A percentile compares a stretch with the other conserved stretches of the same genome.
Conservation (phyloP, 2,329 filamentous ascomycete genomes). For the Lasiodiplodia hormozganensis region DNA sequence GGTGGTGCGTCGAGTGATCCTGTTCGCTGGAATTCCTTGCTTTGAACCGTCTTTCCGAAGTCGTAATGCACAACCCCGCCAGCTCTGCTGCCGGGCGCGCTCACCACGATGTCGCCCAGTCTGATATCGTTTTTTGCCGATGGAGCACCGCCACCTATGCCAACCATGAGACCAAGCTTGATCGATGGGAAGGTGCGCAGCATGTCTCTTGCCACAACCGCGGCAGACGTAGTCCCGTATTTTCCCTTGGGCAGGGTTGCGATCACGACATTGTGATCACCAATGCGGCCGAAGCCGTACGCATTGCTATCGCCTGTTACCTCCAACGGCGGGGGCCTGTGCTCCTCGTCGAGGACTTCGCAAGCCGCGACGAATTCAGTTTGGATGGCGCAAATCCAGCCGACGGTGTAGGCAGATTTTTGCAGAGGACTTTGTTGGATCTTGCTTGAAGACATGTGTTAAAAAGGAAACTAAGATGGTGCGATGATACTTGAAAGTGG, state of each 20-base stretch:
- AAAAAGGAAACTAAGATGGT: background rate
- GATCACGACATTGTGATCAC: conserved; percentile 44
- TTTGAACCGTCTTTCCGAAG: no score
- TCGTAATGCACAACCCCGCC: no score
- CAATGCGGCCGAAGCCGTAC: conserved; percentile 42
- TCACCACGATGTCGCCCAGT: no score
- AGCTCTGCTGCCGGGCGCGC: no score
- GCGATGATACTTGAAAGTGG: background rate
- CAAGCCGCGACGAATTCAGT: conserved; percentile 49
- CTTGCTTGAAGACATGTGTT: background rate
- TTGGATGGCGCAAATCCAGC: conserved; percentile 53
- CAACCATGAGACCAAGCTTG: conserved; percentile 32
- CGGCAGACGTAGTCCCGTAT: conserved; percentile 34
- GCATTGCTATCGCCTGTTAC: conserved; percentile 31
- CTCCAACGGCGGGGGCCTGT: conserved; percentile 37
- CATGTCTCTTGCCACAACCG: conserved; percentile 35
- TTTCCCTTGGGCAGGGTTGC: conserved; percentile 34
- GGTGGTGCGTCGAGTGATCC: no score
- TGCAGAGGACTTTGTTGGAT: background rate
- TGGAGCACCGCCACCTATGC: no score
- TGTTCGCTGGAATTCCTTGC: no score
- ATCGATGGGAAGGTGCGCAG: conserved; percentile 34
- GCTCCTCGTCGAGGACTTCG: conserved; percentile 50
- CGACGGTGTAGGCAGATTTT: conserved; percentile 45
- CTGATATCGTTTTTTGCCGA: no score